Base-by-base conservation (phyloP, 768 basidiomycete species). In the Boletus huronensis region DNA sequence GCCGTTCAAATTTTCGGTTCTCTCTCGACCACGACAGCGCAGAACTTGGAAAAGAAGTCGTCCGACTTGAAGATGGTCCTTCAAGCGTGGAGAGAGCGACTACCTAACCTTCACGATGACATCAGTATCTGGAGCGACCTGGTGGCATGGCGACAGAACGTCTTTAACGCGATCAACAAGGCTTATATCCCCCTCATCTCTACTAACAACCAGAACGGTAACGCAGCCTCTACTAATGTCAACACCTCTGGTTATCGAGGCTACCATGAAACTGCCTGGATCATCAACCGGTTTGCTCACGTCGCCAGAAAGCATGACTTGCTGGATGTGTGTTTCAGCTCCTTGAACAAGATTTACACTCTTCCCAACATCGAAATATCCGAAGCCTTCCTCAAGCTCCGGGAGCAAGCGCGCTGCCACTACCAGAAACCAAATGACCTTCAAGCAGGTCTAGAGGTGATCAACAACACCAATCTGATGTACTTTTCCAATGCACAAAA, bases 331-430 rank as follows among this genome's bases (percentile, higher is more conserved):
- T 98, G 97, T 76, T 93, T 92, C 74, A 90, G 82, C 6, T 90
- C 90, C 2, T 79, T 99, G 64, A 94, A 89, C 70, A 98, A 94
- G 74, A 99, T 99, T 60, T 99, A 99, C 72, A 95, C 93, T 0
- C 78, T 99, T 19, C 97, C 97, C 21, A 99, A 99, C 69, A 99
- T 99, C 72, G 97, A 99, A 74, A 99, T 99, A 57, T 96, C 97
- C 3, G 97, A 99, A 69, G 97, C 97, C 1, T 99, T 99, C 79
- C 78, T 99, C 54, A 99, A 99, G 72, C 83, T 99, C 29, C 86
- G 97, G 45, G 97, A 99, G 70, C 97, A 99, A 72, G 97, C 97
- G 6, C 88, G 95, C 34, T 98, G 96, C 64, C 94, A 97, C 75
- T 98, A 96, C 72, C 95, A 97, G 70, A 93, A 90, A 64, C 90